Percentiles rank a stretch among this genome's conserved stretches.
Conservation (phyloP, 371 early-diverging fungal species). For the Mucor velutinosus region DNA sequence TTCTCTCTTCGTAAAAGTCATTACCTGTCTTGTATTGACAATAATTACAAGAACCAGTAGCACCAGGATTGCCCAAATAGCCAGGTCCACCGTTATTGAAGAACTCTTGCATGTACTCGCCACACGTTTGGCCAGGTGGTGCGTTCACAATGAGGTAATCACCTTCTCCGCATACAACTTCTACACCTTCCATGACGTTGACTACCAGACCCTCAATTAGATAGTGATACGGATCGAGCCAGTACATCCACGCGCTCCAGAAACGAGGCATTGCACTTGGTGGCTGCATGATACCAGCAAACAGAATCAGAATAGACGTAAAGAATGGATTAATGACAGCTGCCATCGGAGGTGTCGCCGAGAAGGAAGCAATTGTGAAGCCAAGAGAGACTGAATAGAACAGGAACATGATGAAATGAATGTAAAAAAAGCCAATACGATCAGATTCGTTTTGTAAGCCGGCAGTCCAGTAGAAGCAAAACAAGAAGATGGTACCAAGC, state of each 20-base stretch:
- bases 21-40: conserved; percentile 65
- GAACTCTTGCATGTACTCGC: conserved; percentile 60
- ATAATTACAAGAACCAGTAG: conserved; percentile 60
- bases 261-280: conserved; percentile 68
- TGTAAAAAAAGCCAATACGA: conserved; percentile 63
- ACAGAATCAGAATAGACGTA: conserved; percentile 67
- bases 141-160: conserved; percentile 59
- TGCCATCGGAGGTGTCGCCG: conserved; percentile 63
- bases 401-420: conserved; percentile 60
- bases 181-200: conserved; percentile 61
- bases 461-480: conserved; percentile 75
- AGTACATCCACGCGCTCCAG: conserved; percentile 82
- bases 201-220: conserved; percentile 73
- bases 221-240: conserved; percentile 73
- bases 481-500: conserved; percentile 59
- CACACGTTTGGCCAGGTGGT: conserved; percentile 68
- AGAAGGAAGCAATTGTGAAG: conserved; percentile 47
- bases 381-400: conserved; percentile 72
- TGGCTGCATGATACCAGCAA: conserved; percentile 74
- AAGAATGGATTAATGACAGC: conserved; percentile 75
- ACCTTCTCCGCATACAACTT: conserved; percentile 48
- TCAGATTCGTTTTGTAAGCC: conserved; percentile 55
- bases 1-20: conserved; percentile 47
- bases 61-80: conserved; percentile 55
- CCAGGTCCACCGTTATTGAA: conserved; percentile 49